A percentile compares a stretch with the other conserved stretches of the same genome.
phyloP scores from a whole-genome alignment of 2,329 filamentous ascomycete species.

The Cryphonectria japonica region DNA sequence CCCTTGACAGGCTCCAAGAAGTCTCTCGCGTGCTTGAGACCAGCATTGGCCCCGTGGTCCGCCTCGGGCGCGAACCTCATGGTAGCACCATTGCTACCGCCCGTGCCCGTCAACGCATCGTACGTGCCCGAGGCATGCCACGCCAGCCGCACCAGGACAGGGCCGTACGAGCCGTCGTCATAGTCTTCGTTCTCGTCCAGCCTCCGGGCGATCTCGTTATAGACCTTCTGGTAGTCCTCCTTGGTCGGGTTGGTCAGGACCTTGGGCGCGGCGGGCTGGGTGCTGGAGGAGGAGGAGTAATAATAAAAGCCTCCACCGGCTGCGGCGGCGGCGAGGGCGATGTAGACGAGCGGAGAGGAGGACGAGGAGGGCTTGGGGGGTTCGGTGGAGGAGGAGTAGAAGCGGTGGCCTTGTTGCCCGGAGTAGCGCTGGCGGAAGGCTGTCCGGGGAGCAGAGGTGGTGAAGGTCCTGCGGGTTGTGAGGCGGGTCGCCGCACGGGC shows the following conservation, averaged over 20 bases:
- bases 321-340: conserved; percentile 58
- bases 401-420: conserved; percentile 61
- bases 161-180: conserved; percentile 94
- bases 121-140: conserved; percentile 96
- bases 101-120: conserved; percentile 84
- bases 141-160: conserved; percentile 85
- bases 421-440: conserved; percentile 67
- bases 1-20: conserved; percentile 92
- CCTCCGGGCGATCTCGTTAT: conserved; percentile 79
- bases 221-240: conserved; percentile 94
- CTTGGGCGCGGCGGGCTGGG: conserved; percentile 54
- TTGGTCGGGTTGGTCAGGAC: conserved; percentile 70
- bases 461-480: conserved; percentile 61
- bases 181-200: conserved; percentile 93
- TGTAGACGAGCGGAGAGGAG: conserved; percentile 56
- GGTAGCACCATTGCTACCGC: conserved; percentile 93
- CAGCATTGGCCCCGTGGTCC: conserved; percentile 92
- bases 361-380: conserved; percentile 54
- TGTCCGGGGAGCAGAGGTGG: conserved; percentile 60
- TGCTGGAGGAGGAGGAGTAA: conserved; percentile 61
- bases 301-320: conserved; percentile 67
- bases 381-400: conserved; percentile 74
- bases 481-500: conserved; percentile 63
- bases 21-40: conserved; percentile 81
- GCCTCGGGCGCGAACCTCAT: conserved; percentile 94